phyloP scores from a whole-genome alignment of 257 asterid species.

The Gynochthodes officinalis region DNA sequence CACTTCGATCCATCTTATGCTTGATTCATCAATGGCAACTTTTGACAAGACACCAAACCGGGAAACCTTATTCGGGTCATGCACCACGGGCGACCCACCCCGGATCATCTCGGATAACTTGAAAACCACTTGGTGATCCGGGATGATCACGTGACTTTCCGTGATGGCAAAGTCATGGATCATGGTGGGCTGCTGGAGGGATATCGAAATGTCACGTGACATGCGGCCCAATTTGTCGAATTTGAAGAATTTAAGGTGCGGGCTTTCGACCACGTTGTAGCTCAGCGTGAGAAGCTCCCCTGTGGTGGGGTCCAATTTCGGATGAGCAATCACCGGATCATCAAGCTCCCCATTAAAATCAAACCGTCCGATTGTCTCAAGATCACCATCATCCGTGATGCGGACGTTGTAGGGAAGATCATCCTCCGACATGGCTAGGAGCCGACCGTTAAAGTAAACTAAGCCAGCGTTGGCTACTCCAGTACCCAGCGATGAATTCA shows the following conservation, averaged over 20 bases:
- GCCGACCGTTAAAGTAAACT: constrained; percentile 43
- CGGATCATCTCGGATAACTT: constrained; percentile 47
- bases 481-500: constrained; percentile 23
- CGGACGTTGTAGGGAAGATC: constrained; percentile 50
- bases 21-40: constrained; percentile 28
- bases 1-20: constrained; percentile 49
- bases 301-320: constrained; percentile 53
- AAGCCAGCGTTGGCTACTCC: constrained; percentile 56
- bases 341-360: constrained; percentile 39
- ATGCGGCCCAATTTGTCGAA: constrained; percentile 34
- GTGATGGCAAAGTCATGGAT: constrained; percentile 61
- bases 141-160: constrained; percentile 51
- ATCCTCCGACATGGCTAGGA: constrained; percentile 58
- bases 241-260: constrained; percentile 44
- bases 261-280: constrained; percentile 37
- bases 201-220: constrained; percentile 44
- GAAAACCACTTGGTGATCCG: constrained; percentile 62
- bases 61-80: constrained; percentile 37
- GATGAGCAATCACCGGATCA: constrained; percentile 54
- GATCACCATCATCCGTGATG: constrained; percentile 39
- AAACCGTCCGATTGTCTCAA: constrained; percentile 42
- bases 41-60: constrained; percentile 47
- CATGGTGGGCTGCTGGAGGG: constrained; percentile 45
- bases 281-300: constrained; percentile 51
- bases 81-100: constrained; percentile 45